Conservation (phyloP, 2,329 filamentous ascomycete genomes). For the Alternaria incomplexa region DNA sequence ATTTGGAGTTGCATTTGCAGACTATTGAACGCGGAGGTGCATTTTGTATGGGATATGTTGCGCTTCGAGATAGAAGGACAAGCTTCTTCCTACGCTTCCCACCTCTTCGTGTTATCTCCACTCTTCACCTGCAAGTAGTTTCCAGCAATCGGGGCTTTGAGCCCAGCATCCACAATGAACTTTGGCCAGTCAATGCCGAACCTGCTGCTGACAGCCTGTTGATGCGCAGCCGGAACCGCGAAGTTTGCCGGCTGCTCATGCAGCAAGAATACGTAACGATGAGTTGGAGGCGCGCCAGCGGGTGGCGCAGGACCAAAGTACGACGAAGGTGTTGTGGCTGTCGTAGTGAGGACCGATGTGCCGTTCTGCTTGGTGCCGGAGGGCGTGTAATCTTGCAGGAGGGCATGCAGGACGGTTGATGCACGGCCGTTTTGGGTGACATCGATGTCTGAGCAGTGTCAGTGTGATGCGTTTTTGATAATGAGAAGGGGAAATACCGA, state of each 20-base stretch:
- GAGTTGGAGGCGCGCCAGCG: constrained; percentile 34
- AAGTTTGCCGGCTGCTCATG: constrained; percentile 38
- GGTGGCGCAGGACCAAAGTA: constrained; percentile 42
- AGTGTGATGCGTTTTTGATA: constrained; percentile 1
- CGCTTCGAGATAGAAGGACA: background rate
- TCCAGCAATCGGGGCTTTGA: constrained; percentile 25
- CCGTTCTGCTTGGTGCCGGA: constrained; percentile 29
- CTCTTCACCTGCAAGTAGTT: constrained; percentile 35
- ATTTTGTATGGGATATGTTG: background rate
- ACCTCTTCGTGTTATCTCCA: constrained; percentile 28
- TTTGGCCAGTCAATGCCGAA: constrained; percentile 28
- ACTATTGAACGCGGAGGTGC: background rate
- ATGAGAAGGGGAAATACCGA: constrained; percentile 26
- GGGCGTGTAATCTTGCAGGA: constrained; percentile 36
- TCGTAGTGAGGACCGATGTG: constrained; percentile 31
- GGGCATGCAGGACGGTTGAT: constrained; percentile 38
- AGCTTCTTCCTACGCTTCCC: constrained; percentile 2
- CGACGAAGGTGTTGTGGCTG: constrained; percentile 32
- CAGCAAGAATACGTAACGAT: constrained; percentile 41
- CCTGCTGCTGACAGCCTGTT: constrained; percentile 23
- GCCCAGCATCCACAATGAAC: constrained; percentile 31
- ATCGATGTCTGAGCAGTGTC: constrained; percentile 8
- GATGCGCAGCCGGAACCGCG: constrained; percentile 28
- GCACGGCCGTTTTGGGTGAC: constrained; percentile 12
- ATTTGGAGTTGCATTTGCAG: background rate